Base-by-base conservation (phyloP, 345 rosid genomes). In the Hibiscus syriacus region DNA sequence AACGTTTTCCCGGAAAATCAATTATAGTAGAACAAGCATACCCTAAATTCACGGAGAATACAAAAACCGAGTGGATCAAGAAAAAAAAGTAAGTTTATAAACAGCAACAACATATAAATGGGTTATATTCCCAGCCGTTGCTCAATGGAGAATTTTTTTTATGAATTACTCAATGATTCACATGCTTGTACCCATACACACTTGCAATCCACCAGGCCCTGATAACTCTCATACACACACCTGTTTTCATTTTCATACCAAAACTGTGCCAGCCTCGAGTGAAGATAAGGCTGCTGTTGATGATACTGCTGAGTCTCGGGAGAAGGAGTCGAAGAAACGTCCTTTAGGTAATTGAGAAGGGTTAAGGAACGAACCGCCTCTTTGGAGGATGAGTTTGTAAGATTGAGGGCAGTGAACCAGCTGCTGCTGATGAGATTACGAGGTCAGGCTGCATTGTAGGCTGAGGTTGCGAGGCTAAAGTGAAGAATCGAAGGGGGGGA, bases 401-500 rank as follows among this genome's bases (percentile, higher is more conserved):
- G 80, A 70, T 72, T 95, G 74, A 88, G 86, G 79, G 79, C 87
- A 2, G 6, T 92, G 77, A 95, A 95, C 77, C 96, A 88, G 79
- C 98, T 90, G 74, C 75, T 95, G 59, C 22, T 84, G 83, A 92
- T 82, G 87, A 85, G 91, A 79, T 74, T 92, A 83, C 99, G 90
- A 73, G 88, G 89, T 69, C 98, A 92, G 73, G 90, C 90, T 57
- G 86, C 82, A 45, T 79, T 95, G 81, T 98, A 95, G 74, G 89
- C 94, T 52, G 99, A 95, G 87, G 62, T 83, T 43, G 78, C 92
- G 0, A 85, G 99, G 88, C 88, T 92, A 11, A 95, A 95, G 84
- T 95, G 99, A 25, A 85, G 99, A 72, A 94, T 94, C 6, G 99
- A 94, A 69, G 98, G 99, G 67, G 67, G 99, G 92, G 74, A 94